Evolutionary conservation across 371 early-diverging fungal genomes (phyloP).

Genomic region (Mortierella polycephala): DNA sequence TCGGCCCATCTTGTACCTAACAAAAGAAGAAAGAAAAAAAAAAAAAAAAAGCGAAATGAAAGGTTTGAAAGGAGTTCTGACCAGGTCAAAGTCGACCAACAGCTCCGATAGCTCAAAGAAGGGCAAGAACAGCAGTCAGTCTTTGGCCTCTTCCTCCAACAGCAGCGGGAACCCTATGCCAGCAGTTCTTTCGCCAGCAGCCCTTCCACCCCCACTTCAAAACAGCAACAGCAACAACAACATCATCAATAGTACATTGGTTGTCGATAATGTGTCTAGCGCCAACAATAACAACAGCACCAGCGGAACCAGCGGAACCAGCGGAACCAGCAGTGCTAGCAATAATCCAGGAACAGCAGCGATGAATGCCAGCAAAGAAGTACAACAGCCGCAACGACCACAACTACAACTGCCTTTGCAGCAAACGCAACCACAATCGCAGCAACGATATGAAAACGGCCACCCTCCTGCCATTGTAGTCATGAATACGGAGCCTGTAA

Average conservation of each 20-base stretch:
- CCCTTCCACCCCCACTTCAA: too few species aligned
- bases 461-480: slow-evolving; percentile 44
- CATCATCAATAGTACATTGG: slow-evolving; percentile 5
- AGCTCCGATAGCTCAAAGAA: slow-evolving; percentile 20
- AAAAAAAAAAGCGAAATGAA: too few species aligned
- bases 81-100: slow-evolving; percentile 50
- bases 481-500: slow-evolving; percentile 59
- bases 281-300: slow-evolving; percentile 5
- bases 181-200: too few species aligned
- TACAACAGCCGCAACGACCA: slow-evolving; percentile 1
- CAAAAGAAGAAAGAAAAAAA: too few species aligned
- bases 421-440: neutral
- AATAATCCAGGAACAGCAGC: neutral
- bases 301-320: slow-evolving; percentile 1
- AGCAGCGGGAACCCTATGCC: slow-evolving; percentile 4
- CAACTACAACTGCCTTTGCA: neutral
- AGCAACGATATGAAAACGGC: slow-evolving; percentile 5
- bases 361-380: too few species aligned
- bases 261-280: neutral
- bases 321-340: neutral
- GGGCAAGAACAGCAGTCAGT: slow-evolving; percentile 6
- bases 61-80: slow-evolving; percentile 44
- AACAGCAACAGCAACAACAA: slow-evolving; percentile 6
- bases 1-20: slow-evolving; percentile 15
- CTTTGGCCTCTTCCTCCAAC: slow-evolving; percentile 3